Conservation (phyloP, 1,284 basidiomycete genomes). For the Vanrija pseudolonga region DNA sequence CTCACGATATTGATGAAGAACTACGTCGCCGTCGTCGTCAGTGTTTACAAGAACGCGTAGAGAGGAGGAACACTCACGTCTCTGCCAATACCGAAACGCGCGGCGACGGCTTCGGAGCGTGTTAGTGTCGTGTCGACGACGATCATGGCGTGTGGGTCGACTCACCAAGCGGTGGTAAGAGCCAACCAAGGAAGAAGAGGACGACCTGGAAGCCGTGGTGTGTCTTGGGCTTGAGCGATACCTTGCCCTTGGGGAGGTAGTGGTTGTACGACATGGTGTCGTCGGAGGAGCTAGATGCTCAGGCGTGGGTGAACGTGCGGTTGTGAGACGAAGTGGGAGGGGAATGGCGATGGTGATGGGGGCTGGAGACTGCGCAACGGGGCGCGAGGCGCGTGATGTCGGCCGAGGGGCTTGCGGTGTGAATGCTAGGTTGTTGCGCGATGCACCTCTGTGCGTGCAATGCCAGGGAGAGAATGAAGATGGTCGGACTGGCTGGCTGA, state of each 20-base stretch:
- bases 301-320: no score
- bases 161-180: conserved; percentile 82
- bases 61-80: background rate
- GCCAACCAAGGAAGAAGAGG: conserved; percentile 74
- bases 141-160: conserved; percentile 10
- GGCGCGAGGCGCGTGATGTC: no score
- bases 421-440: no score
- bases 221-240: conserved; percentile 63
- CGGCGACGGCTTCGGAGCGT: conserved; percentile 69
- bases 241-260: conserved; percentile 51
- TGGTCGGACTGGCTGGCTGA: no score
- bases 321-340: no score
- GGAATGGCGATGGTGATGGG: no score
- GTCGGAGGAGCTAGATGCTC: no score
- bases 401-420: no score
- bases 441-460: no score
- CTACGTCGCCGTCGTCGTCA: conserved; percentile 53
- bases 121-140: background rate
- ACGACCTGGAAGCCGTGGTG: conserved; percentile 80
- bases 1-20: conserved; percentile 78
- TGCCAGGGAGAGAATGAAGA: no score
- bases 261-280: conserved; percentile 25
- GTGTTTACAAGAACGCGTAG: background rate
- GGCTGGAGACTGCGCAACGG: no score
- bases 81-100: conserved; percentile 85